These are phyloP conservation scores for Colletotrichum musae DNA, from an alignment of 2,329 filamentous ascomycete genomes.

Conservation along the genomic window DNA sequence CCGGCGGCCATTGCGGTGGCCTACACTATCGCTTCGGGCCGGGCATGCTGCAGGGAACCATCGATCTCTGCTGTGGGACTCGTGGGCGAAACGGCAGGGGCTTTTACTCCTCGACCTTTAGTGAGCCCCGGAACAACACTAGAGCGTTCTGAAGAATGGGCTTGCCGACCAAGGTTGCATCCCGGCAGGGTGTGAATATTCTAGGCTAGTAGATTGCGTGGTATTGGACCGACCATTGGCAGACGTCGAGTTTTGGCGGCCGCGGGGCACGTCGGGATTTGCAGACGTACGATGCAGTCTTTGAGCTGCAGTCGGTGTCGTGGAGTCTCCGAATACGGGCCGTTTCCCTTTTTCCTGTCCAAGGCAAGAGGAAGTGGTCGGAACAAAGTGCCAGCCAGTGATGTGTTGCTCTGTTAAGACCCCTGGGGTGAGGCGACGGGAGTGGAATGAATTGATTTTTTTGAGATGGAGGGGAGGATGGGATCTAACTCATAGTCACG, in stretches of 20 bases:
- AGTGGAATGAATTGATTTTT: not conserved
- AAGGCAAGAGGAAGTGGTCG: not conserved
- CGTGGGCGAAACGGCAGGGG: constrained; percentile 1
- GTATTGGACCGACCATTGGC: constrained; percentile 10
- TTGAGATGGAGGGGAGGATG: constrained; percentile 3
- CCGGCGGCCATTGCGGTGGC: not conserved
- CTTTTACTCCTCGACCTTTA: not conserved
- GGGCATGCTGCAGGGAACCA: constrained; percentile 25
- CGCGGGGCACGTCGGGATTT: too few species aligned
- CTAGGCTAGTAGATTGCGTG: constrained; percentile 3
- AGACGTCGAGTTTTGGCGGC: too few species aligned
- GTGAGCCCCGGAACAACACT: not conserved
- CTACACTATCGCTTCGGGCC: constrained; percentile 21
- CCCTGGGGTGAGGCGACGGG: not conserved
- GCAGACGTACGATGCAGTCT: not conserved
- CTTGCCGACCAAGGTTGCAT: constrained; percentile 25
- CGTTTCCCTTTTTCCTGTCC: too few species aligned
- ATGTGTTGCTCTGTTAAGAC: not conserved
- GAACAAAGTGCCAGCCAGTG: not conserved
- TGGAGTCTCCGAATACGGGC: not conserved
- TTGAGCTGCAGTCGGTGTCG: not conserved
- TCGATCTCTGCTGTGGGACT: constrained; percentile 20
- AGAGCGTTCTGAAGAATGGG: constrained; percentile 14
- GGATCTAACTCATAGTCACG: not conserved
- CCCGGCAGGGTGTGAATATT: constrained; percentile 10